These are phyloP conservation scores for Rhizopogon sp. DNA, from an alignment of 768 basidiomycete species.

Conservation along the genomic window DNA sequence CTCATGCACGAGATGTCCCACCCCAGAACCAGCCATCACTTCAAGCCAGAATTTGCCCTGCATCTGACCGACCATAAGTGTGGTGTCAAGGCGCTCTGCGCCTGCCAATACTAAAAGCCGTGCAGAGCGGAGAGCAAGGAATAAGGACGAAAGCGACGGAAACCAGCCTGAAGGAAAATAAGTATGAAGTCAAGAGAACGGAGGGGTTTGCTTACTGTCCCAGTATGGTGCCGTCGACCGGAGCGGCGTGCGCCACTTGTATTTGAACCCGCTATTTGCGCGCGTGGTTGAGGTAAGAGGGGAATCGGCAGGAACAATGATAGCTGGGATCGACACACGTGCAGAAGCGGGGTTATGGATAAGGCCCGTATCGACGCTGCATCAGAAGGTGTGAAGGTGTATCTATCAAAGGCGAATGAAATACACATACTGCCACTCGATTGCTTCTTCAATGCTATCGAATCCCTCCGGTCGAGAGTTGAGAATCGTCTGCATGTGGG, in stretches of 20 bases:
- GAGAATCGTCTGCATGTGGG: slow-evolving; percentile 86
- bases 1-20: slow-evolving; percentile 95
- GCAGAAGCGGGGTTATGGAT: slow-evolving; percentile 82
- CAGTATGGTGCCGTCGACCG: slow-evolving; percentile 85
- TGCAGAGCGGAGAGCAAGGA: slow-evolving; percentile 74
- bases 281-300: slow-evolving; percentile 23
- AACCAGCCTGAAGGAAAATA: slow-evolving; percentile 67
- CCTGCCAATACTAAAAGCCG: slow-evolving; percentile 89
- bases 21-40: slow-evolving; percentile 61
- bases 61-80: slow-evolving; percentile 97
- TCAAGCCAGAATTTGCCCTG: slow-evolving; percentile 94
- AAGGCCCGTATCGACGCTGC: slow-evolving; percentile 73
- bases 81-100: slow-evolving; percentile 86
- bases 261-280: slow-evolving; percentile 23
- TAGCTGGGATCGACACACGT: slow-evolving; percentile 81
- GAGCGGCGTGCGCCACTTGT: slow-evolving; percentile 82
- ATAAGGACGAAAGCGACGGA: slow-evolving; percentile 69
- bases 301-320: slow-evolving; percentile 50
- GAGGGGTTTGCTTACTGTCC: slow-evolving; percentile 51
- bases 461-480: slow-evolving; percentile 85
- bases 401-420: neutral
- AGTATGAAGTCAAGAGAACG: neutral
- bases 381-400: neutral
- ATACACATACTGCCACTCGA: slow-evolving; percentile 89
- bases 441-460: slow-evolving; percentile 73